Evolutionary conservation across 2,329 filamentous ascomycete species (phyloP).

Genomic region (Periglandula ipomoeae): DNA sequence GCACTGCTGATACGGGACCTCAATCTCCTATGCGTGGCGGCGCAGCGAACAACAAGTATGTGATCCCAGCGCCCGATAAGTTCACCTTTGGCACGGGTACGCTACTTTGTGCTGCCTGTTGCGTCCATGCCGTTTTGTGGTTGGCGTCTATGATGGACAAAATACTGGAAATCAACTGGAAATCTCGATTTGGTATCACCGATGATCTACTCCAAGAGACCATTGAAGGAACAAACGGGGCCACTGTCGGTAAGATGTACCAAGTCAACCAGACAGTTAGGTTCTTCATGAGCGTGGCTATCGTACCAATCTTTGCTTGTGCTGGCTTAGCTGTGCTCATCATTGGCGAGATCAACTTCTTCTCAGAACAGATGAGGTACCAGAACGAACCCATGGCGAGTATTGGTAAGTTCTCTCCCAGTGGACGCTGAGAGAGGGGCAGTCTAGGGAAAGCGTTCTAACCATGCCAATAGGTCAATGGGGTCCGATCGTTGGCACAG

Average conservation of each 20-base stretch:
- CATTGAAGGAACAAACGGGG: constrained; percentile 46
- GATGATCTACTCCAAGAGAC: constrained; percentile 25
- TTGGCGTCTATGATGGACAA: constrained; percentile 55
- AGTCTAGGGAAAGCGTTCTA: no score
- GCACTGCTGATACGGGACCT: constrained; percentile 36
- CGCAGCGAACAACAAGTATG: constrained; percentile 51
- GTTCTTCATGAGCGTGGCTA: constrained; percentile 43
- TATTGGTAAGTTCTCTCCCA: constrained; percentile 37
- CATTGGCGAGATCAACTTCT: constrained; percentile 57
- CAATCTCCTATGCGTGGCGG: constrained; percentile 45
- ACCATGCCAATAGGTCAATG: constrained; percentile 38
- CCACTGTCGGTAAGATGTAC: constrained; percentile 42
- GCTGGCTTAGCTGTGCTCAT: constrained; percentile 51
- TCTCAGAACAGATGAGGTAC: constrained; percentile 43
- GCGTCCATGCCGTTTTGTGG: constrained; percentile 54
- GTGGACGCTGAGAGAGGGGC: no score
- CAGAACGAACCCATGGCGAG: constrained; percentile 54
- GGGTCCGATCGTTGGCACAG: constrained; percentile 50
- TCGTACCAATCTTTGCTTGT: constrained; percentile 48
- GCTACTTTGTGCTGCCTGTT: constrained; percentile 54
- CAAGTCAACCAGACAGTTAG: constrained; percentile 46
- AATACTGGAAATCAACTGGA: constrained; percentile 55
- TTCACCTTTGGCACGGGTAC: constrained; percentile 52
- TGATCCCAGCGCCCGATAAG: constrained; percentile 46
- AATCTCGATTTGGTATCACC: constrained; percentile 24